Base-by-base conservation (phyloP, 768 basidiomycete species). In the Lepiota brunneoincarnata region DNA sequence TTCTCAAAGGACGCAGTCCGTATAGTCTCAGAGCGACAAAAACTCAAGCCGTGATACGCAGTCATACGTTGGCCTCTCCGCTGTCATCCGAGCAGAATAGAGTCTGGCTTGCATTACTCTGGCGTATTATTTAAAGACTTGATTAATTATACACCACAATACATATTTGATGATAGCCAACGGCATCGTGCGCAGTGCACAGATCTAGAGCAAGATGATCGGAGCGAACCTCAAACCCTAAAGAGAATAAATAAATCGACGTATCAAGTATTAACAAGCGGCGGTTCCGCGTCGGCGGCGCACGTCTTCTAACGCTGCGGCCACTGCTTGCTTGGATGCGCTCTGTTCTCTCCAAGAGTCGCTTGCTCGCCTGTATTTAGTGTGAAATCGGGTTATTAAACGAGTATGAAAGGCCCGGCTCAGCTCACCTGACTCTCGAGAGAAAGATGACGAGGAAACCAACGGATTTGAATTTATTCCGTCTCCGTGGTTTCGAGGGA, bases 1-100 rank as follows among this genome's bases (percentile, higher is more conserved):
- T 86, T 89, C 62, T 82, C 85, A 6, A 89, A 85, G 63, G 78
- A 86, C 56, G 88, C 87, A 0, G 85, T 92, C 39, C 82, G 82
- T 35, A 68, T 92, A 41, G 57, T 87, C 20, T 54, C 63, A 21
- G 63, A 62, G 42, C 37, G 60, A 23, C 49, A 12, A 18, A 48
- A 52, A 18, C 18, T 17, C 35, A 41, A 36, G 36, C 20, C 44
- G 49, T 46, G 18, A 36, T 39, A 17, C 11, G n/a, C 49, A 17
- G 21, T 31, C 49, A 34, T 7, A 28, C 4, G 4, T 34, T 18
- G n/a, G 31, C 35, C 6, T n/a, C 5, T 18, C 34, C 12, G 21
- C 21, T 18, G n/a, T 15, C 17, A 18, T 31, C 34, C 10, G 10
- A 9, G 11, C 28, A 35, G 4, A 18, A 34, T 15, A n/a, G 35